Conservation (phyloP, 2,329 filamentous ascomycete species). For the Pseudodiploospora longispora region DNA sequence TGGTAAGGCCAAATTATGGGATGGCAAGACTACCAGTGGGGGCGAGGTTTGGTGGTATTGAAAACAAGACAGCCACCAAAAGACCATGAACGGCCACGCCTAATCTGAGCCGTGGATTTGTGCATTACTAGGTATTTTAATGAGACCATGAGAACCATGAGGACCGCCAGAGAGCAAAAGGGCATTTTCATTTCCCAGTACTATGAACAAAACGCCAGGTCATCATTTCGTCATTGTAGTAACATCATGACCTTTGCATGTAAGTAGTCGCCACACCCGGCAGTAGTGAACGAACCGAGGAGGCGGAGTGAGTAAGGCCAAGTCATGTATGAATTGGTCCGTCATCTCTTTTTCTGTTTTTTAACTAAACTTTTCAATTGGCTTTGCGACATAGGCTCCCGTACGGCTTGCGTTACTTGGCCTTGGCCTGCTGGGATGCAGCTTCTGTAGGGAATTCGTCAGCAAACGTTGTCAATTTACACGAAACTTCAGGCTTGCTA, state of each 20-base stretch:
- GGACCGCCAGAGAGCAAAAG: neutral
- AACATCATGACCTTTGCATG: slow-evolving; percentile 2
- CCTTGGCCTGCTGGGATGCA: slow-evolving; percentile 49
- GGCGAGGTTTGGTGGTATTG: slow-evolving; percentile 32
- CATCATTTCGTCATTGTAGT: slow-evolving; percentile 1
- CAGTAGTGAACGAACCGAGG: slow-evolving; percentile 3
- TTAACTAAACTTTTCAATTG: slow-evolving; percentile 8
- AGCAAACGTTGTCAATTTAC: neutral
- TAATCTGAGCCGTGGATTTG: too few relatives aligned
- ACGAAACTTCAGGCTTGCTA: neutral
- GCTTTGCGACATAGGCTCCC: too few relatives aligned
- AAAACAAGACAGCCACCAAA: slow-evolving; percentile 14
- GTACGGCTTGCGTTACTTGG: slow-evolving; percentile 28
- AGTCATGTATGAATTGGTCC: neutral
- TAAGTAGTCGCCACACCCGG: slow-evolving; percentile 4
- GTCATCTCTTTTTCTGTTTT: neutral
- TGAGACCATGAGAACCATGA: too few relatives aligned
- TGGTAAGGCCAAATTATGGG: slow-evolving; percentile 25
- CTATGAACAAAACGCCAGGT: too few relatives aligned
- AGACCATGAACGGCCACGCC: slow-evolving; percentile 2
- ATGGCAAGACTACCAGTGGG: slow-evolving; percentile 29
- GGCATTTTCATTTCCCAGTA: too few relatives aligned
- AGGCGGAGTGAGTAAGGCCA: neutral
- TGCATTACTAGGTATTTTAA: too few relatives aligned
- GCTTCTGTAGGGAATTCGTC: slow-evolving; percentile 36